phyloP scores from a whole-genome alignment of 2,329 filamentous ascomycete species.

The Macroventuria anomochaeta region DNA sequence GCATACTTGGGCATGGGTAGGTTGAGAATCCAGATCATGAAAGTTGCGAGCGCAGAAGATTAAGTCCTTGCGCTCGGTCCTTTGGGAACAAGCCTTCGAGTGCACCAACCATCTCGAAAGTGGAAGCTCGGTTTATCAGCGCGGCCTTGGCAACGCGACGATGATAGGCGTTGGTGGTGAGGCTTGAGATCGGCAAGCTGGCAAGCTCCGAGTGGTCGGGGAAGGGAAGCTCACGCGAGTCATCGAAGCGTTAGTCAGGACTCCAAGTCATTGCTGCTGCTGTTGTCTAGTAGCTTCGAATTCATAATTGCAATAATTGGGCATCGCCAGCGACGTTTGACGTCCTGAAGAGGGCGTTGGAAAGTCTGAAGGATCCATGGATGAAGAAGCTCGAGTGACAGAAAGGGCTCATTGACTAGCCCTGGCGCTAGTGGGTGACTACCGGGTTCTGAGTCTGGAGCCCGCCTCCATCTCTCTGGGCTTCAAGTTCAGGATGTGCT shows the following conservation, averaged over 20 bases:
- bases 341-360: too few species aligned
- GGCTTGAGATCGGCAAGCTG: slow-evolving; percentile 3
- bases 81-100: neutral
- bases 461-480: too few species aligned
- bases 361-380: too few species aligned
- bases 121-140: slow-evolving; percentile 3
- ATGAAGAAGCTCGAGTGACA: too few species aligned
- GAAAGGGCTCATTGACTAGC: too few species aligned
- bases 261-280: neutral
- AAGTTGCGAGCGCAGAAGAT: neutral
- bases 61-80: neutral
- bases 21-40: neutral
- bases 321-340: too few species aligned
- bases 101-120: neutral
- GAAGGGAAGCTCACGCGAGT: neutral
- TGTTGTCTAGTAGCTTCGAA: too few species aligned
- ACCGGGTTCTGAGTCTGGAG: too few species aligned
- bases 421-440: neutral
- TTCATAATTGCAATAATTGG: too few species aligned
- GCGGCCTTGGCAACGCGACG: slow-evolving; percentile 11
- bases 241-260: neutral
- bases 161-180: slow-evolving; percentile 12
- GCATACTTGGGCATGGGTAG: neutral
- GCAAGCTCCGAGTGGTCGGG: neutral
- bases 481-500: too few species aligned